A percentile compares a stretch with the other conserved stretches of the same genome.
These are phyloP conservation scores for Fusarium sp. DNA, from an alignment of 2,329 filamentous ascomycete species.

Conservation along the genomic window DNA sequence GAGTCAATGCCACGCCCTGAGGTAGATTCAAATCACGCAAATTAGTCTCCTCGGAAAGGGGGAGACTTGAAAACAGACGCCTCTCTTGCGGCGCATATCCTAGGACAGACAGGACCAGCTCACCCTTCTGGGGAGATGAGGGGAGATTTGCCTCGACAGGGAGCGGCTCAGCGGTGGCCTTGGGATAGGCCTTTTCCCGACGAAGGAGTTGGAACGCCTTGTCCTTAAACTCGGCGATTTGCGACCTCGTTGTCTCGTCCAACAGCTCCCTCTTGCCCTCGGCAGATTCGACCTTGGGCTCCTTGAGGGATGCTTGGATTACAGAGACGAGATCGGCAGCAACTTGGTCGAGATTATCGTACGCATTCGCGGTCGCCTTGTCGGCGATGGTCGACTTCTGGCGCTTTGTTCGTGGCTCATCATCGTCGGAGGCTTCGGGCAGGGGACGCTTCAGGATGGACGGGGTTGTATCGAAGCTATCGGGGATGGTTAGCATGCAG, in stretches of 20 bases:
- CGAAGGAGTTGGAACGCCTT: slow-evolving; percentile 68
- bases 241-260: slow-evolving; percentile 51
- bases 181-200: slow-evolving; percentile 64
- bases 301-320: slow-evolving; percentile 57
- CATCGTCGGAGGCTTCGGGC: slow-evolving; percentile 52
- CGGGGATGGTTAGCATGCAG: slow-evolving; percentile 44
- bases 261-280: slow-evolving; percentile 42
- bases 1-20: slow-evolving; percentile 68
- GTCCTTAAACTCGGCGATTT: slow-evolving; percentile 65
- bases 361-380: slow-evolving; percentile 60
- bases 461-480: slow-evolving; percentile 62
- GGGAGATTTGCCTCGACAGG: slow-evolving; percentile 53
- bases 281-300: slow-evolving; percentile 52
- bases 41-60: slow-evolving; percentile 45
- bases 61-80: slow-evolving; percentile 87
- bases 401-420: slow-evolving; percentile 66
- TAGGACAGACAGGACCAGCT: slow-evolving; percentile 74
- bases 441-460: slow-evolving; percentile 64
- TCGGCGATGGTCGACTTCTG: slow-evolving; percentile 66
- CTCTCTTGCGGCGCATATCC: slow-evolving; percentile 76
- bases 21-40: slow-evolving; percentile 65
- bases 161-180: slow-evolving; percentile 49
- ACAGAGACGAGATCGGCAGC: slow-evolving; percentile 63
- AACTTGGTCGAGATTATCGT: slow-evolving; percentile 70
- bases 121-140: slow-evolving; percentile 54